A percentile compares a stretch with the other conserved stretches of the same genome.
Evolutionary conservation across 768 basidiomycete species (phyloP).

Genomic region (Galerina sulciceps): DNA sequence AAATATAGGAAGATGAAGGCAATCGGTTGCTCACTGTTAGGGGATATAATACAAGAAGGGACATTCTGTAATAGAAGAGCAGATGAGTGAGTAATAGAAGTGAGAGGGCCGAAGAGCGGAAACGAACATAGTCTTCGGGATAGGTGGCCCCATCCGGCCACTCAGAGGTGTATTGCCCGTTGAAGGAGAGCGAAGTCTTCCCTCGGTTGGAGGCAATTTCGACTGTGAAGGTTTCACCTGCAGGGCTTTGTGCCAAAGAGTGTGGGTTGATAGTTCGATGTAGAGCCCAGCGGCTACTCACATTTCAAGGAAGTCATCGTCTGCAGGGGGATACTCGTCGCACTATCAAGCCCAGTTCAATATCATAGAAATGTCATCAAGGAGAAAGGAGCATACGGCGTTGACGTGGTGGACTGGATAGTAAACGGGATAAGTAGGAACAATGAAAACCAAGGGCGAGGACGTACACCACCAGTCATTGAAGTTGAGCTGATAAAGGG

Average conservation of each 20-base stretch:
- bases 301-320: slow-evolving; percentile 47
- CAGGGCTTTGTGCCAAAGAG: slow-evolving; percentile 38
- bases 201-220: slow-evolving; percentile 55
- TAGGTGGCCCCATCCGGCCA: slow-evolving; percentile 52
- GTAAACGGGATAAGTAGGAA: slow-evolving; percentile 1
- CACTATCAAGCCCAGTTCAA: slow-evolving; percentile 31
- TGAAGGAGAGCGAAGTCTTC: slow-evolving; percentile 47
- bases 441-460: background rate
- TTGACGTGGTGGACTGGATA: slow-evolving; percentile 40
- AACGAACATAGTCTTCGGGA: slow-evolving; percentile 49
- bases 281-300: slow-evolving; percentile 23
- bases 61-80: slow-evolving; percentile 31
- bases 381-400: slow-evolving; percentile 26
- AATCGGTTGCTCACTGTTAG: slow-evolving; percentile 45
- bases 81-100: background rate
- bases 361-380: background rate
- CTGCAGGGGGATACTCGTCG: slow-evolving; percentile 44
- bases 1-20: background rate
- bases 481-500: slow-evolving; percentile 45
- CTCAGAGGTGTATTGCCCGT: slow-evolving; percentile 37
- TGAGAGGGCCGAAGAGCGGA: background rate
- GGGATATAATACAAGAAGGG: slow-evolving; percentile 46
- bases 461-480: slow-evolving; percentile 52
- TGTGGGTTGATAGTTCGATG: background rate
- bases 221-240: slow-evolving; percentile 49